Percentiles rank a stretch among this genome's conserved stretches.
These are phyloP conservation scores for Pichia occidentalis DNA, from an alignment of 805 yeast species.

Conservation along the genomic window DNA sequence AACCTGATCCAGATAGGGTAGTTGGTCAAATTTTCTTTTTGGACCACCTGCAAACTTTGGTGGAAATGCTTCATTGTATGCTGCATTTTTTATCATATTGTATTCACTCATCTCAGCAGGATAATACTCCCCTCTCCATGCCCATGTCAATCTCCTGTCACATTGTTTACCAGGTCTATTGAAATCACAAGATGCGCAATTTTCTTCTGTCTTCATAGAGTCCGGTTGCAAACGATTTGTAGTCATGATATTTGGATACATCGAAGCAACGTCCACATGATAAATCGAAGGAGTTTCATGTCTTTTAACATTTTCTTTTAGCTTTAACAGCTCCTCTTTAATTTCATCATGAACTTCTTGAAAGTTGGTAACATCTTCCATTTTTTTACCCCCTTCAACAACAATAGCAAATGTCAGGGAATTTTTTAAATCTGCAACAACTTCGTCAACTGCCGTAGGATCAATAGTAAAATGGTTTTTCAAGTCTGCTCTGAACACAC, in stretches of 20 bases:
- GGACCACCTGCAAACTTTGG: conserved; percentile 51
- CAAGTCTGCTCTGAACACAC: conserved; percentile 90
- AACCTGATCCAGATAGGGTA: conserved; percentile 74
- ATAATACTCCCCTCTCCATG: conserved; percentile 95
- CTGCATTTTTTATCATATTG: conserved; percentile 76
- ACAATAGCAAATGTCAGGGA: conserved; percentile 79
- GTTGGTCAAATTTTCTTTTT: conserved; percentile 63
- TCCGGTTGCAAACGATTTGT: conserved; percentile 97
- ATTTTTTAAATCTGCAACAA: conserved; percentile 61
- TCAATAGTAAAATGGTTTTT: conserved; percentile 70
- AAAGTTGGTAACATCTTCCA: conserved; percentile 76
- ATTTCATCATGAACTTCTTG: conserved; percentile 66
- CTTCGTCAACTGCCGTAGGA: conserved; percentile 74
- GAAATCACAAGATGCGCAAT: conserved; percentile 96
- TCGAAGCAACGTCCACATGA: conserved; percentile 98
- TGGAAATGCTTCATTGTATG: conserved; percentile 74
- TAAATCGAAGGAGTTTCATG: conserved; percentile 80
- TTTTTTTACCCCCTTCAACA: conserved; percentile 65
- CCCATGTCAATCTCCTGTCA: conserved; percentile 88
- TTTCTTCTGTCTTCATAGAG: conserved; percentile 90
- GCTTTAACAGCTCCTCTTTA: conserved; percentile 43
- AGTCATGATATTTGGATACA: conserved; percentile 99
- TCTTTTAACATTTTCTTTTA: conserved; percentile 58
- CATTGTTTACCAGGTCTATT: conserved; percentile 92
- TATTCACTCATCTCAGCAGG: conserved; percentile 92